Evolutionary conservation across 768 basidiomycete genomes (phyloP).

Genomic region (Kwoniella dendrophila): DNA sequence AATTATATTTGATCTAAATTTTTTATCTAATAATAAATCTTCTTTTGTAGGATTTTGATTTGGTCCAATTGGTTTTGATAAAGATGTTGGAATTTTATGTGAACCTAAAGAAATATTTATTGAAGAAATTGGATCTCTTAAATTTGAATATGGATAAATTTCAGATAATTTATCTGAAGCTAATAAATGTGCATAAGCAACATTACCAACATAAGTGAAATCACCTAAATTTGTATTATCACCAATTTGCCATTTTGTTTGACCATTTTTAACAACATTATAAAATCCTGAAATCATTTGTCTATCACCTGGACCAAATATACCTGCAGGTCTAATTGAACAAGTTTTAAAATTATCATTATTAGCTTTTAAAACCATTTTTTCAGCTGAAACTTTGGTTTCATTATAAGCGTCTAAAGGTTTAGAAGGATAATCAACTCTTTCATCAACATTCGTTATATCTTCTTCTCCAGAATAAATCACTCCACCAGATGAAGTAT

Average conservation of each 20-base stretch:
- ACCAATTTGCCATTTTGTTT: conserved; percentile 92
- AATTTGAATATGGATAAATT: conserved; percentile 61
- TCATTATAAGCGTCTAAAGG: conserved; percentile 90
- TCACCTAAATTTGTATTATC: conserved; percentile 91
- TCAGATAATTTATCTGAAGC: conserved; percentile 78
- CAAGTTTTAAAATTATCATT: conserved; percentile 85
- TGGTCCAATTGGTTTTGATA: conserved; percentile 80
- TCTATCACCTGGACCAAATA: conserved; percentile 94
- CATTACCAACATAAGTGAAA: conserved; percentile 95
- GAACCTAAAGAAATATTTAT: conserved; percentile 69
- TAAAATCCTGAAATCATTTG: conserved; percentile 80
- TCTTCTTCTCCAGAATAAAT: conserved; percentile 76
- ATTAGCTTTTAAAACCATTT: conserved; percentile 80
- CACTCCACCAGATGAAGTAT: conserved; percentile 89
- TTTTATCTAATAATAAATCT: conserved; percentile 63
- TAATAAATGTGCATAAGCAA: conserved; percentile 88
- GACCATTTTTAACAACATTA: conserved; percentile 73
- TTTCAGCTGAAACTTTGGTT: conserved; percentile 87
- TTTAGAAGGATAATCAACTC: conserved; percentile 70
- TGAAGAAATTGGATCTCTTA: conserved; percentile 63
- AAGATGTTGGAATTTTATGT: conserved; percentile 73
- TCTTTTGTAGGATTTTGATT: conserved; percentile 64
- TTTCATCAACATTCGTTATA: conserved; percentile 84
- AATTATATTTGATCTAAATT: conserved; percentile 56
- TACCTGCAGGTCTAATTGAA: conserved; percentile 86